Conservation (phyloP, 108 stramenopile genomes). For the Skeletonema marinoi region DNA sequence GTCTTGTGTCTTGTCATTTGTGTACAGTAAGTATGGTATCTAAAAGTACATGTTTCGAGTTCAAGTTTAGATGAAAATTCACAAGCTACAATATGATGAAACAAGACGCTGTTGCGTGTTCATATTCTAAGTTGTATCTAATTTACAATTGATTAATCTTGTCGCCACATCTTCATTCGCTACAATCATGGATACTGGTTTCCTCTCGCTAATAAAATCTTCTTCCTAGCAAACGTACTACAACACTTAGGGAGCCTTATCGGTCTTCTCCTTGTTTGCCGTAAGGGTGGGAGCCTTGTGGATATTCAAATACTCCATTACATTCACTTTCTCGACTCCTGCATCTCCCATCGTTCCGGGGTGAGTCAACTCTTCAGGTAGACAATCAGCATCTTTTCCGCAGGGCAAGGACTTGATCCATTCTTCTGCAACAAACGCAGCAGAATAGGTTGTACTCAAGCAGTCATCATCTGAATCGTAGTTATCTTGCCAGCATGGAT, state of each 20-base stretch:
- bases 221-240: background rate
- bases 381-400: slow-evolving; percentile 49
- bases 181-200: background rate
- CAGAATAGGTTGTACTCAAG: slow-evolving; percentile 42
- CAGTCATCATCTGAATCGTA: slow-evolving; percentile 51
- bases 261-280: slow-evolving; percentile 9
- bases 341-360: slow-evolving; percentile 45
- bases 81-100: no score
- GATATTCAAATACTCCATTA: slow-evolving; percentile 53
- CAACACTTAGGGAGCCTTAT: background rate
- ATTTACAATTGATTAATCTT: background rate
- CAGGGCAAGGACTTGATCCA: slow-evolving; percentile 55
- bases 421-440: slow-evolving; percentile 47
- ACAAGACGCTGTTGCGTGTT: background rate
- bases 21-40: background rate
- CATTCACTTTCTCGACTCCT: slow-evolving; percentile 50
- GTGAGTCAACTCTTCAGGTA: slow-evolving; percentile 44
- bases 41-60: background rate
- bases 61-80: background rate
- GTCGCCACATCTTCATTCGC: background rate
- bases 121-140: background rate
- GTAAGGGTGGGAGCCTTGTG: slow-evolving; percentile 34
- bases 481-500: slow-evolving; percentile 54
- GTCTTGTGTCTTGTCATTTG: background rate
- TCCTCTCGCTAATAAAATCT: no score